Percentiles rank a stretch among this genome's conserved stretches.
These are phyloP conservation scores for Lasiodiplodia sp. DNA, from an alignment of 2,329 filamentous ascomycete genomes.

Conservation along the genomic window DNA sequence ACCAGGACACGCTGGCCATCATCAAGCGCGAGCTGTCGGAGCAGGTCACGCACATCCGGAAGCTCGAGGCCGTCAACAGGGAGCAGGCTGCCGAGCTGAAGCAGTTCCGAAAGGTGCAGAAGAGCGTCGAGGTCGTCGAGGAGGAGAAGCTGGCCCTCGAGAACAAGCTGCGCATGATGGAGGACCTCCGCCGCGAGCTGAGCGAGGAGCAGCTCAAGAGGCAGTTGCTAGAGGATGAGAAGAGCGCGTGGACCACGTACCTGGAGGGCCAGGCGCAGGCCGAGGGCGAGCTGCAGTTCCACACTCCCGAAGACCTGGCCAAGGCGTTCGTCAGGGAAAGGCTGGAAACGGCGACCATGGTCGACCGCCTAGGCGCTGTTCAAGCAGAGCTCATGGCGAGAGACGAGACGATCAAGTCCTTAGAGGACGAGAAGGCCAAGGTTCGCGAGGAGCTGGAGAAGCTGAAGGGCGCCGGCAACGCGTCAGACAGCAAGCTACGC, in stretches of 20 bases:
- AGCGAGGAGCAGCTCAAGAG: slow-evolving; percentile 81
- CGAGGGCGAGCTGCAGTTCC: slow-evolving; percentile 74
- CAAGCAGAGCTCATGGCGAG: slow-evolving; percentile 81
- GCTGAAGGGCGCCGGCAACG: slow-evolving; percentile 59
- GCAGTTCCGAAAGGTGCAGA: slow-evolving; percentile 79
- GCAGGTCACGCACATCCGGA: slow-evolving; percentile 89
- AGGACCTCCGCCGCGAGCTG: slow-evolving; percentile 77
- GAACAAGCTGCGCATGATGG: slow-evolving; percentile 76
- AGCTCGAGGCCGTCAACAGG: slow-evolving; percentile 79
- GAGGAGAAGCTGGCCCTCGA: slow-evolving; percentile 90
- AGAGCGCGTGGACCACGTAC: slow-evolving; percentile 84
- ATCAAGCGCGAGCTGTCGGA: slow-evolving; percentile 89
- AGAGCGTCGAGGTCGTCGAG: slow-evolving; percentile 91
- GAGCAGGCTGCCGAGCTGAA: slow-evolving; percentile 83
- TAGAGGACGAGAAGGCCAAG: slow-evolving; percentile 73
- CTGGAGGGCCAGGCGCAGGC: slow-evolving; percentile 72
- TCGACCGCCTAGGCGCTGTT: slow-evolving; percentile 79
- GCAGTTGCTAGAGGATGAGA: slow-evolving; percentile 88
- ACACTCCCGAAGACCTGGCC: slow-evolving; percentile 87
- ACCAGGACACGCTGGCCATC: slow-evolving; percentile 82
- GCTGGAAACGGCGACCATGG: slow-evolving; percentile 77
- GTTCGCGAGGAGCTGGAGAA: slow-evolving; percentile 76
- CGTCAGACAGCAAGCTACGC: slow-evolving; percentile 70
- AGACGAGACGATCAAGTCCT: slow-evolving; percentile 73
- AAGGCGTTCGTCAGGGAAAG: slow-evolving; percentile 84